phyloP scores from a whole-genome alignment of 78 protist genomes.

The Dictyostelium purpureum region DNA sequence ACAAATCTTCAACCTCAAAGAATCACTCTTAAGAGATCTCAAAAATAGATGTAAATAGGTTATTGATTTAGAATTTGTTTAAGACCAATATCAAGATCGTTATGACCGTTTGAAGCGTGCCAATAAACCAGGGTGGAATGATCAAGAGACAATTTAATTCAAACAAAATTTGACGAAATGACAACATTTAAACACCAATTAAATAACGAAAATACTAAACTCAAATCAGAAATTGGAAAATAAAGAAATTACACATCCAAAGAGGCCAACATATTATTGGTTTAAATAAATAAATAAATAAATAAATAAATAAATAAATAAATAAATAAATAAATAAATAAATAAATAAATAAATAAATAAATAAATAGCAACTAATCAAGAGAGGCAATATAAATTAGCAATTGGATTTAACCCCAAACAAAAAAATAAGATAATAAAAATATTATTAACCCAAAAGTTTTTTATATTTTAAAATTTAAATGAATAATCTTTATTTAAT shows the following conservation, averaged over 20 bases:
- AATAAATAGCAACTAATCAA: too few species aligned
- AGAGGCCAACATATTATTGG: constrained; percentile 46
- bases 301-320: too few species aligned
- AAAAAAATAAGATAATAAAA: too few species aligned
- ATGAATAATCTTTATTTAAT: too few species aligned
- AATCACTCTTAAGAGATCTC: constrained; percentile 64
- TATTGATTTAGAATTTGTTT: constrained; percentile 68
- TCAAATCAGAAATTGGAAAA: constrained; percentile 16
- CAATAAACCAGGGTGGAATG: not conserved
- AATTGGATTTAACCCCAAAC: too few species aligned
- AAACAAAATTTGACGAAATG: constrained; percentile 55
- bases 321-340: too few species aligned
- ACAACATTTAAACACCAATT: constrained; percentile 65
- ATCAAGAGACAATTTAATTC: constrained; percentile 12
- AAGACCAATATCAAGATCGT: constrained; percentile 63
- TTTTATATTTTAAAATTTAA: too few species aligned
- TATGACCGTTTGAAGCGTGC: constrained; percentile 49
- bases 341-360: too few species aligned
- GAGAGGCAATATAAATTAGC: too few species aligned
- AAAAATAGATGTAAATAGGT: constrained; percentile 78
- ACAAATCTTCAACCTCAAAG: constrained; percentile 63
- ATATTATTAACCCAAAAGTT: too few species aligned
- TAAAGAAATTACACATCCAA: not conserved
- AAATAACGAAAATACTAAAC: constrained; percentile 42
- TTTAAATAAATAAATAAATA: too few species aligned